Percentiles rank a stretch among this genome's conserved stretches.
phyloP scores from a whole-genome alignment of 2,329 filamentous ascomycete species.

The Aspergillus caelatus region DNA sequence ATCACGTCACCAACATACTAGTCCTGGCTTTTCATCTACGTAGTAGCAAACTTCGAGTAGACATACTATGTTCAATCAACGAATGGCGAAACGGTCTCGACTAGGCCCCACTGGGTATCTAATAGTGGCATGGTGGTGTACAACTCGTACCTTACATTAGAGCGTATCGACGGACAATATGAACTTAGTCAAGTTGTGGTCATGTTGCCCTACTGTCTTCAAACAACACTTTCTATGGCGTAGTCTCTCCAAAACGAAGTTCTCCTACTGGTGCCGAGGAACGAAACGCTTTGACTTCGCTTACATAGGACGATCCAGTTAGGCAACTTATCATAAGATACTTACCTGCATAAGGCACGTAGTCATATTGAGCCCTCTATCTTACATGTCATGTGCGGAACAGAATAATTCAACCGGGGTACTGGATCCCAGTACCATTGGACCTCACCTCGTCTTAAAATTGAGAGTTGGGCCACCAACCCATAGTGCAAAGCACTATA shows the following conservation, averaged over 20 bases:
- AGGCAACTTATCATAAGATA: constrained; percentile 2
- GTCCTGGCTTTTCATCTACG: background rate
- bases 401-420: background rate
- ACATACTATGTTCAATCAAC: constrained; percentile 7
- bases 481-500: constrained; percentile 4
- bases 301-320: background rate
- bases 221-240: too few relatives aligned
- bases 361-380: background rate
- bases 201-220: background rate
- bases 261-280: background rate
- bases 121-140: constrained; percentile 19
- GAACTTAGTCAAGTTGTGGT: background rate
- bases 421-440: constrained; percentile 1
- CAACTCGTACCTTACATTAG: constrained; percentile 11
- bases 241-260: background rate
- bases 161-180: background rate
- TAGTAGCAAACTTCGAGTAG: constrained; percentile 12
- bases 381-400: constrained; percentile 5
- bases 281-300: background rate
- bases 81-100: constrained; percentile 20
- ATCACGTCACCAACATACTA: background rate
- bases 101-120: constrained; percentile 14
- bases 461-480: constrained; percentile 8
- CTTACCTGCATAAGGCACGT: constrained; percentile 8
- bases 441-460: background rate